A percentile compares a stretch with the other conserved stretches of the same genome.
Evolutionary conservation across 1,284 basidiomycete genomes (phyloP).

Genomic region (Xerocomus cyaneibrunnescens): DNA sequence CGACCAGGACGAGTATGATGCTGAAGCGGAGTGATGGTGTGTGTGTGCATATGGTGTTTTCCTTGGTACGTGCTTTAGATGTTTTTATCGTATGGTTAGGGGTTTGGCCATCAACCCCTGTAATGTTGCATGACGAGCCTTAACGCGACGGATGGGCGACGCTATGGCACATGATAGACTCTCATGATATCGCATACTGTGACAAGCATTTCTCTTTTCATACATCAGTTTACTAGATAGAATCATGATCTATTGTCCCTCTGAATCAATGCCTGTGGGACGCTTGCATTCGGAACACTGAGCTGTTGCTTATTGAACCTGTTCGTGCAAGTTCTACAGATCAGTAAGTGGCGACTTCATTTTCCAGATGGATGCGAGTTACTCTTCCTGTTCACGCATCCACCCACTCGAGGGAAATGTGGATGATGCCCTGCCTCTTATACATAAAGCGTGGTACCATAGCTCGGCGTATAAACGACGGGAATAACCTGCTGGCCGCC

Average conservation of each 20-base stretch:
- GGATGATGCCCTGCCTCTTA: conserved; percentile 5
- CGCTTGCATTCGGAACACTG: neutral
- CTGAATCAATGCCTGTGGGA: too few species aligned
- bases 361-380: too few species aligned
- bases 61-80: neutral
- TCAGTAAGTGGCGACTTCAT: too few species aligned
- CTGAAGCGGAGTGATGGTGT: conserved; percentile 10
- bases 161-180: neutral
- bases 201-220: neutral
- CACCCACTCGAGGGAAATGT: too few species aligned
- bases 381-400: too few species aligned
- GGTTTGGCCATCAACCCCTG: neutral
- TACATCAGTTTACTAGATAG: neutral
- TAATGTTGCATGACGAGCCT: neutral
- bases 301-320: too few species aligned
- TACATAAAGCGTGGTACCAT: conserved; percentile 17
- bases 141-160: too few species aligned
- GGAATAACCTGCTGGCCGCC: conserved; percentile 17
- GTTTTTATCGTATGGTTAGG: conserved; percentile 11
- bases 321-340: too few species aligned
- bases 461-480: conserved; percentile 7
- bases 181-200: neutral
- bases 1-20: conserved; percentile 15
- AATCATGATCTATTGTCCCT: neutral
- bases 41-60: neutral